phyloP scores from a whole-genome alignment of 2,329 filamentous ascomycete genomes.

The Sporothrix brunneoviolacea region DNA sequence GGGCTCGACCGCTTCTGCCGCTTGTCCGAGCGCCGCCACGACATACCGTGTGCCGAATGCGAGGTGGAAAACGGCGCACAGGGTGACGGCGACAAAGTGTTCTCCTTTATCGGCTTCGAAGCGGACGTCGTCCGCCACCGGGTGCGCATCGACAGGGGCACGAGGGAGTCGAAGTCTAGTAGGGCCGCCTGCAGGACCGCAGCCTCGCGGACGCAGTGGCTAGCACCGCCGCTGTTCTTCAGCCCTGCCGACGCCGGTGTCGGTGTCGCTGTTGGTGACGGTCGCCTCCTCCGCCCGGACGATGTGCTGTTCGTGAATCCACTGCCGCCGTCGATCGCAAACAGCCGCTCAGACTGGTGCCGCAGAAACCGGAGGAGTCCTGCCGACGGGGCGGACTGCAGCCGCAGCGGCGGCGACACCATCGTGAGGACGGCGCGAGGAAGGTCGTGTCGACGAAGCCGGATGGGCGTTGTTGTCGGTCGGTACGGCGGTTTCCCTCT shows the following conservation, averaged over 20 bases:
- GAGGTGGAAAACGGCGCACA: constrained; percentile 13
- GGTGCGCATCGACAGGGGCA: constrained; percentile 22
- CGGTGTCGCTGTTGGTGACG: not conserved
- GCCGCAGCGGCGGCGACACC: constrained; percentile 5
- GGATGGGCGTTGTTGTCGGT: not conserved
- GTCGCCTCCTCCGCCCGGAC: not conserved
- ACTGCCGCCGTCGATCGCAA: constrained; percentile 28
- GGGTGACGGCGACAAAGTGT: not conserved
- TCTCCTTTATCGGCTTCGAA: not conserved
- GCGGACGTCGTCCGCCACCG: constrained; percentile 2
- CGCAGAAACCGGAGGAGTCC: constrained; percentile 66
- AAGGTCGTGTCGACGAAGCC: not conserved
- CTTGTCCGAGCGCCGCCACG: constrained; percentile 6
- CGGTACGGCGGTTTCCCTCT: not conserved
- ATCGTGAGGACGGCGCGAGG: not conserved
- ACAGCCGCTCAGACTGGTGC: constrained; percentile 57
- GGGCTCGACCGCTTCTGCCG: not conserved
- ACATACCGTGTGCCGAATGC: not conserved
- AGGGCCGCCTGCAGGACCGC: constrained; percentile 18
- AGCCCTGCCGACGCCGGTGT: constrained; percentile 22
- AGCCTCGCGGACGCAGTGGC: not conserved
- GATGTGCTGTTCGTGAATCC: not conserved
- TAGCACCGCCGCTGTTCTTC: not conserved
- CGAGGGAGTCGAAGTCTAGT: constrained; percentile 20
- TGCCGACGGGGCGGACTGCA: constrained; percentile 42